phyloP scores from a whole-genome alignment of 129 eudicot species.

The Logfia minima region DNA sequence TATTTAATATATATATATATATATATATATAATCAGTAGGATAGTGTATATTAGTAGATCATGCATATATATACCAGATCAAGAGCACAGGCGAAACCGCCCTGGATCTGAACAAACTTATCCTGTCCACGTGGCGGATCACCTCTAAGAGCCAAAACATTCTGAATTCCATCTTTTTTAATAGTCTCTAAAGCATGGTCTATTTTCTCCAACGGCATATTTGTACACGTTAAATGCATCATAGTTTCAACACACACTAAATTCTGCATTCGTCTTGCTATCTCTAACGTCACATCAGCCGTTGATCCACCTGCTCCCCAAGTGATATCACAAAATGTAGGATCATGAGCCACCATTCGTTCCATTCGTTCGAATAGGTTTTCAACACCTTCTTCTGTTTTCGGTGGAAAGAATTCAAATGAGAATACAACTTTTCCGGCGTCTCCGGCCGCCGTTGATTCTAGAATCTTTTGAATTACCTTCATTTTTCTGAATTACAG shows the following conservation, averaged over 20 bases:
- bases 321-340: slow-evolving; percentile 88
- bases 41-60: not conserved
- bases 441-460: slow-evolving; percentile 44
- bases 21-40: slow-evolving; percentile 3
- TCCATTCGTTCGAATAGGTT: slow-evolving; percentile 94
- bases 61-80: slow-evolving; percentile 59
- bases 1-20: not conserved
- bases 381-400: slow-evolving; percentile 93
- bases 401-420: slow-evolving; percentile 98
- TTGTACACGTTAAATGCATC: slow-evolving; percentile 98
- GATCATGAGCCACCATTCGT: slow-evolving; percentile 92
- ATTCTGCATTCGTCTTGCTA: slow-evolving; percentile 94
- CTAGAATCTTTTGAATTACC: slow-evolving; percentile 86
- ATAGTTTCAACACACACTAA: slow-evolving; percentile 94
- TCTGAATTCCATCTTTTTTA: slow-evolving; percentile 79
- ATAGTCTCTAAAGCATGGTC: slow-evolving; percentile 82
- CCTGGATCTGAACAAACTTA: slow-evolving; percentile 86
- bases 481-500: slow-evolving; percentile 48
- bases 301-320: slow-evolving; percentile 99
- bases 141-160: slow-evolving; percentile 91
- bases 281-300: slow-evolving; percentile 90
- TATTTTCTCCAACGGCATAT: slow-evolving; percentile 95
- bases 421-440: slow-evolving; percentile 65
- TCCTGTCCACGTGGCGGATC: slow-evolving; percentile 99
- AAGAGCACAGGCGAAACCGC: slow-evolving; percentile 96